phyloP scores from a whole-genome alignment of 2,329 filamentous ascomycete genomes.

The Whalleya microplaca region DNA sequence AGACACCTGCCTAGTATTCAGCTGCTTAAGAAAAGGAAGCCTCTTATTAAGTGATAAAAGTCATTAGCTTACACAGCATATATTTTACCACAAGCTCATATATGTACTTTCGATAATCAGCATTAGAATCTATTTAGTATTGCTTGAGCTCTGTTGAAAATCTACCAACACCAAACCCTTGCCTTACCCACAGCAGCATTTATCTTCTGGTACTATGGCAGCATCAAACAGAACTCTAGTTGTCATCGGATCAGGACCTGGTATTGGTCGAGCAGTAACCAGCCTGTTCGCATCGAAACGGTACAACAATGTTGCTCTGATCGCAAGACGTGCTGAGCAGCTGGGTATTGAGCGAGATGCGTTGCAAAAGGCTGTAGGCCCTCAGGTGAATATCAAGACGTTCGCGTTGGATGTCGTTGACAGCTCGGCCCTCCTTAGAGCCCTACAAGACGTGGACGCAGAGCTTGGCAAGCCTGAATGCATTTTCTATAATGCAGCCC shows the following conservation, averaged over 20 bases:
- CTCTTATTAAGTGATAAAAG: no score
- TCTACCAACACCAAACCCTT: no score
- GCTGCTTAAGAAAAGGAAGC: no score
- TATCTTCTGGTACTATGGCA: no score
- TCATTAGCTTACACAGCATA: no score
- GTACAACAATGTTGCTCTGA: constrained; percentile 51
- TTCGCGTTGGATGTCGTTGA: constrained; percentile 50
- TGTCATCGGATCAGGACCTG: constrained; percentile 52
- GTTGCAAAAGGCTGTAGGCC: constrained; percentile 6
- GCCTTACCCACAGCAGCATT: no score
- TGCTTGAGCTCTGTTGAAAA: no score
- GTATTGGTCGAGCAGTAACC: constrained; percentile 49
- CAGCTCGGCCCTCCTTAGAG: constrained; percentile 39
- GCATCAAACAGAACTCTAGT: constrained; percentile 34
- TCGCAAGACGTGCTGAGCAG: constrained; percentile 47
- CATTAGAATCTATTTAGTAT: no score
- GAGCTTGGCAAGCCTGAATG: constrained; percentile 49
- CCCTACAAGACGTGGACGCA: constrained; percentile 46
- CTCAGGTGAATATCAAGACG: constrained; percentile 43
- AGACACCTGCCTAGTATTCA: no score
- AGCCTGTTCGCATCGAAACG: constrained; percentile 46
- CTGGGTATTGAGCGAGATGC: constrained; percentile 43
- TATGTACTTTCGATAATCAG: no score
- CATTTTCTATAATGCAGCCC: constrained; percentile 57
- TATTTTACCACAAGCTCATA: no score